Evolutionary conservation across 352 stramenopile genomes (phyloP).

Genomic region (Globisporangium barbulae): DNA sequence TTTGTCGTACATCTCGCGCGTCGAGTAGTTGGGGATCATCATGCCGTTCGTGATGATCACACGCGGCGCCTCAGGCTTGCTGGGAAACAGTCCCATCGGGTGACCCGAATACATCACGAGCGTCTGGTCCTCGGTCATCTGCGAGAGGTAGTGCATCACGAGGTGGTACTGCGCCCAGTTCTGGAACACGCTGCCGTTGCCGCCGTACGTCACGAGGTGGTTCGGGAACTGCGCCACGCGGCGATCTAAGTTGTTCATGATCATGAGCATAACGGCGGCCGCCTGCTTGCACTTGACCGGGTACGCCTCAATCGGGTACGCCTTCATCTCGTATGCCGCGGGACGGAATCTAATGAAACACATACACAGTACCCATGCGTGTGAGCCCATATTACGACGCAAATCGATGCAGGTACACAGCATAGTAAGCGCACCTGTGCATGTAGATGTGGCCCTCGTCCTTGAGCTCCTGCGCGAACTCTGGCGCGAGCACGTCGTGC

Average conservation of each 20-base stretch:
- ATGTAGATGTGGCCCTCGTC: too few relatives aligned
- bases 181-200: constrained; percentile 87
- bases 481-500: constrained; percentile 63
- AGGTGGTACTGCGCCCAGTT: constrained; percentile 90
- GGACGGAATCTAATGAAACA: constrained; percentile 63
- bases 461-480: constrained; percentile 74
- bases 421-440: too few relatives aligned
- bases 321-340: constrained; percentile 86
- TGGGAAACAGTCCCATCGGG: constrained; percentile 85
- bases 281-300: constrained; percentile 69
- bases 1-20: constrained; percentile 84
- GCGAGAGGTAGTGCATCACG: constrained; percentile 83
- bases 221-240: constrained; percentile 86
- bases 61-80: constrained; percentile 60
- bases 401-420: too few relatives aligned
- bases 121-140: constrained; percentile 88
- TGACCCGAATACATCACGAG: constrained; percentile 90
- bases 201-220: constrained; percentile 87
- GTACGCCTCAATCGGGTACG: constrained; percentile 80
- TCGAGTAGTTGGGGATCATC: constrained; percentile 90
- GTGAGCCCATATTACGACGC: too few relatives aligned
- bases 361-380: too few relatives aligned
- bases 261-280: constrained; percentile 86
- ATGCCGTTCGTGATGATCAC: constrained; percentile 90
- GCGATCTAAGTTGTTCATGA: constrained; percentile 90